Conservation (phyloP, 23 red algal genomes). For the Gracilaria gracilis region DNA sequence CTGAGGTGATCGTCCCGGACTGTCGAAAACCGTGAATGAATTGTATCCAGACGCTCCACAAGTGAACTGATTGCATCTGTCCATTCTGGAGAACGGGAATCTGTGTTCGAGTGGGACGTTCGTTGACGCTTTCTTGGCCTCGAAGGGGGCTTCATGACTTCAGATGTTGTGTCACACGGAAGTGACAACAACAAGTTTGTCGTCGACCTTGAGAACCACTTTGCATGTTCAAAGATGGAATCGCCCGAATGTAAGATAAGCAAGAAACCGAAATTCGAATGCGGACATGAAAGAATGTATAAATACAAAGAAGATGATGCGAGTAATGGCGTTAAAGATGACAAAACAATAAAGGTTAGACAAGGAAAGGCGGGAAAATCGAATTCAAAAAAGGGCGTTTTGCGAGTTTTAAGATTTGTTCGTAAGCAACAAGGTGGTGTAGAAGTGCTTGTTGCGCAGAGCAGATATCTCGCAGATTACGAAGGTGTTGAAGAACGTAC, state of each 20-base stretch:
- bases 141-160: constrained; percentile 36
- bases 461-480: constrained; percentile 2
- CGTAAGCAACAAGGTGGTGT: not conserved
- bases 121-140: constrained; percentile 61
- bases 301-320: not conserved
- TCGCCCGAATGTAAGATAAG: not conserved
- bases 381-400: constrained; percentile 51
- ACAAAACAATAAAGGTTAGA: constrained; percentile 27
- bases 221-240: not conserved
- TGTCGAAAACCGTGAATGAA: constrained; percentile 10
- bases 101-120: not conserved
- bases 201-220: not conserved
- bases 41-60: constrained; percentile 39
- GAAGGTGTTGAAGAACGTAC: not conserved
- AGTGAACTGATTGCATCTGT: constrained; percentile 26
- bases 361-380: constrained; percentile 55
- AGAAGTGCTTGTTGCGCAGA: not conserved
- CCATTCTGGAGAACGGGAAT: not conserved
- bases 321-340: not conserved
- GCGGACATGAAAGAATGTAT: not conserved
- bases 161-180: not conserved
- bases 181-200: constrained; percentile 12
- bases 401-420: not conserved
- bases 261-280: not conserved
- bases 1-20: constrained; percentile 50